phyloP scores from a whole-genome alignment of 495 filamentous ascomycete species.

The Hypoxylon trugodes region DNA sequence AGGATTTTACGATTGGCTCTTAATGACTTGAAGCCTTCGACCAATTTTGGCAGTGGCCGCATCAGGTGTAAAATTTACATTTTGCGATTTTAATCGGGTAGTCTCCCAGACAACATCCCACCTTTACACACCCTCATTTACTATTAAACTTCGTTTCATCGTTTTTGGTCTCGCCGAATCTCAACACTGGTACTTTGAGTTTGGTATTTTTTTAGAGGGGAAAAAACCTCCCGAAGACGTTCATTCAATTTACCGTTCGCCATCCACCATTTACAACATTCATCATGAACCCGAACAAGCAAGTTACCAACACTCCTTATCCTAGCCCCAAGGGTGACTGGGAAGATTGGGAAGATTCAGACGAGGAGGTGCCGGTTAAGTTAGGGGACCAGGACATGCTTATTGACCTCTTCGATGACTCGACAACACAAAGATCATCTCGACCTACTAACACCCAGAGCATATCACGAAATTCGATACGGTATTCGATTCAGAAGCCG shows the following conservation, averaged over 20 bases:
- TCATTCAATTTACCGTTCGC: slow-evolving; percentile 1
- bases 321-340: slow-evolving; percentile 32
- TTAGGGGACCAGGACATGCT: slow-evolving; percentile 34
- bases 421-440: slow-evolving; percentile 18
- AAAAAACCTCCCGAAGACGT: not conserved
- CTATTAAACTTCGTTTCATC: slow-evolving; percentile 1
- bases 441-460: slow-evolving; percentile 19
- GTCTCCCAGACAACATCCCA: not conserved
- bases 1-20: slow-evolving; percentile 15
- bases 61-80: slow-evolving; percentile 5
- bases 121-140: not conserved
- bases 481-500: slow-evolving; percentile 36
- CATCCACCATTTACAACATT: slow-evolving; percentile 8
- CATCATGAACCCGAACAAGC: slow-evolving; percentile 32
- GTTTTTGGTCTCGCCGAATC: slow-evolving; percentile 14
- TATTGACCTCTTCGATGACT: slow-evolving; percentile 32
- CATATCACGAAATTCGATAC: slow-evolving; percentile 31
- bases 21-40: slow-evolving; percentile 20
- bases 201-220: slow-evolving; percentile 17
- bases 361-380: slow-evolving; percentile 46
- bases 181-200: slow-evolving; percentile 42
- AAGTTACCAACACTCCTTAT: slow-evolving; percentile 26
- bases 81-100: not conserved
- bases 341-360: slow-evolving; percentile 61
- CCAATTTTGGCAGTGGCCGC: slow-evolving; percentile 6